These are phyloP conservation scores for Conidiobolus incongruus DNA, from an alignment of 371 early-diverging fungal species.

Conservation along the genomic window DNA sequence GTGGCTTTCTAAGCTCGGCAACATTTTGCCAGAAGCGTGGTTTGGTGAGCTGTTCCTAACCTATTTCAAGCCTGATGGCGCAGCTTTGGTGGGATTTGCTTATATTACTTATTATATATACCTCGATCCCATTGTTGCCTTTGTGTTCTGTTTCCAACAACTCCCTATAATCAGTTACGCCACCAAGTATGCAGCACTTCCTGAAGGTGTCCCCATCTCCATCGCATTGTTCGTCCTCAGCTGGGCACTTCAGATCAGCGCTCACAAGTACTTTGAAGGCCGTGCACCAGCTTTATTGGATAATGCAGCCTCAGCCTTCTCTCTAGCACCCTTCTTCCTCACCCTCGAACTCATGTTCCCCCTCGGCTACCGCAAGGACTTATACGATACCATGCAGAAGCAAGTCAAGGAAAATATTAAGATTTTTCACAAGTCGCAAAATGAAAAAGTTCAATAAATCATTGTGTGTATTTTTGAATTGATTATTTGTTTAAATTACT, in stretches of 20 bases:
- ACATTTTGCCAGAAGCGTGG: too few relatives aligned
- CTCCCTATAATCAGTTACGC: constrained; percentile 28
- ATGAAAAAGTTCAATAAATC: too few relatives aligned
- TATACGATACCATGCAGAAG: constrained; percentile 3
- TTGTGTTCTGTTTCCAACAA: constrained; percentile 31
- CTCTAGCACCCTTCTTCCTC: constrained; percentile 88
- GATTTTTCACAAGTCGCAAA: too few relatives aligned
- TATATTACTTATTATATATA: constrained; percentile 51
- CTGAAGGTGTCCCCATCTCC: constrained; percentile 24
- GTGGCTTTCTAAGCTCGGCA: constrained; percentile 24
- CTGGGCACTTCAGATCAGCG: constrained; percentile 80
- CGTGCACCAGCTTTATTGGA: constrained; percentile 77
- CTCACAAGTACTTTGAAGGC: constrained; percentile 68
- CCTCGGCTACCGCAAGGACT: constrained; percentile 51
- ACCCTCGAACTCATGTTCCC: constrained; percentile 67
- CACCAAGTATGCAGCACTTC: constrained; percentile 20
- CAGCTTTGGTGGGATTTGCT: constrained; percentile 21
- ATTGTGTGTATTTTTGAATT: too few relatives aligned
- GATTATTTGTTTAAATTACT: too few relatives aligned
- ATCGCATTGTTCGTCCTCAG: constrained; percentile 30
- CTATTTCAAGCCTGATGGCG: constrained; percentile 13
- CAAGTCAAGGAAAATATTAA: background rate
- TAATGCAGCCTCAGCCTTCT: constrained; percentile 67
- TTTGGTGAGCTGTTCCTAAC: constrained; percentile 21
- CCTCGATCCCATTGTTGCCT: constrained; percentile 59